A percentile compares a stretch with the other conserved stretches of the same genome.
phyloP scores from a whole-genome alignment of 2,329 filamentous ascomycete species.

The Mycosphaerelloides madeirae region DNA sequence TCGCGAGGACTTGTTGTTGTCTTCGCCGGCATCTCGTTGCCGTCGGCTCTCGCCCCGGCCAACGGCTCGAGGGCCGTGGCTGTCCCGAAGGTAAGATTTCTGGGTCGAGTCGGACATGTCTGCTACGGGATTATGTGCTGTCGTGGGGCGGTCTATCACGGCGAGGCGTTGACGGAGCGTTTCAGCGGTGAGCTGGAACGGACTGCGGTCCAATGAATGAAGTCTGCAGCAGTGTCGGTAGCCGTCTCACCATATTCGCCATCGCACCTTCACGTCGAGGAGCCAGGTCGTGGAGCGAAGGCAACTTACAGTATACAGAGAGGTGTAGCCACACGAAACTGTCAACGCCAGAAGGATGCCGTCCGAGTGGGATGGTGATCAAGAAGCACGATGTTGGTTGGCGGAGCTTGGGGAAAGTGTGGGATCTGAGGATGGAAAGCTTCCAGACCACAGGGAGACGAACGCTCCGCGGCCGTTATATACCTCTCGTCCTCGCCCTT shows the following conservation, averaged over 20 bases:
- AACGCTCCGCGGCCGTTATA: slow-evolving; percentile 15
- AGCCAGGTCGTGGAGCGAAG: neutral
- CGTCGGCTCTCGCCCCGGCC: slow-evolving; percentile 18
- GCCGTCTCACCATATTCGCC: slow-evolving; percentile 8
- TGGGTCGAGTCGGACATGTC: slow-evolving; percentile 22
- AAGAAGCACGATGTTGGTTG: neutral
- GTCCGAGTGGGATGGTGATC: too few species aligned
- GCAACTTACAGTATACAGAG: neutral
- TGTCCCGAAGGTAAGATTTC: slow-evolving; percentile 27
- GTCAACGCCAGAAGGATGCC: slow-evolving; percentile 3
- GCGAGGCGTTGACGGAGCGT: neutral
- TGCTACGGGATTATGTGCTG: neutral
- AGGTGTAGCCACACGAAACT: slow-evolving; percentile 21
- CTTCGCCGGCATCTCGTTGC: slow-evolving; percentile 15
- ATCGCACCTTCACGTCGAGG: neutral
- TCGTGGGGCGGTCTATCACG: neutral
- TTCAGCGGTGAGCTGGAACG: neutral
- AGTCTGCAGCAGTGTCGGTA: slow-evolving; percentile 2
- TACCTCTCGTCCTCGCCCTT: neutral
- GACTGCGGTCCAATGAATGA: slow-evolving; percentile 6
- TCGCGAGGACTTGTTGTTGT: slow-evolving; percentile 12
- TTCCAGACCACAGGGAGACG: slow-evolving; percentile 17
- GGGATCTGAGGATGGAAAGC: slow-evolving; percentile 5
- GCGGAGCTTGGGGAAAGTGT: slow-evolving; percentile 3
- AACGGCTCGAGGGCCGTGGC: slow-evolving; percentile 26